phyloP scores from a whole-genome alignment of 208 protist species.

The Acanthamoeba divionensis region DNA sequence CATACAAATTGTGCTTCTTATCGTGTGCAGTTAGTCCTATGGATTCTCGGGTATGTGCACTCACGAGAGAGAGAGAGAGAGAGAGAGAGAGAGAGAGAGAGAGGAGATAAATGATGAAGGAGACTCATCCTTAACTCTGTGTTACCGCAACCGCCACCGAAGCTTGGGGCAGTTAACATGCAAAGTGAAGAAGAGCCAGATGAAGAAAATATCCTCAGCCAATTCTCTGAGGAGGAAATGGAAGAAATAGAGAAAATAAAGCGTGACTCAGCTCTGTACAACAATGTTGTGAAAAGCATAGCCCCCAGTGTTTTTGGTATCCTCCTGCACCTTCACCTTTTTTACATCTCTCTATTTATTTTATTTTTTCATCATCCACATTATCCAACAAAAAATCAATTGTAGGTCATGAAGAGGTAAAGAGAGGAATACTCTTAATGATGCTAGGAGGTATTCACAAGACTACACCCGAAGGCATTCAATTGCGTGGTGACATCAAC shows the following conservation, averaged over 20 bases:
- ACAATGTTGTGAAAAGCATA: constrained; percentile 88
- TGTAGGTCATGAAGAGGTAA: constrained; percentile 95
- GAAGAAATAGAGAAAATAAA: constrained; percentile 85
- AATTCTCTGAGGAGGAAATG: constrained; percentile 49
- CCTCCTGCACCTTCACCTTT: not conserved
- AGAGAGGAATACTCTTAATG: constrained; percentile 97
- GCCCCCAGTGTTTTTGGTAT: constrained; percentile 62
- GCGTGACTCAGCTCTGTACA: constrained; percentile 82
- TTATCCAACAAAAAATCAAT: not conserved
- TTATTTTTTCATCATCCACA: not conserved
- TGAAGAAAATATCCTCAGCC: not conserved
- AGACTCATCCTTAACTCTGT: not conserved
- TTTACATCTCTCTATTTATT: not conserved
- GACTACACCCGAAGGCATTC: constrained; percentile 91
- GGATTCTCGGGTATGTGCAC: constrained; percentile 7
- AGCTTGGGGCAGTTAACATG: not conserved
- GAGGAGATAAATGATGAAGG: not conserved
- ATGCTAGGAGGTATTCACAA: constrained; percentile 98
- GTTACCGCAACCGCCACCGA: not conserved
- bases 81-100: no score
- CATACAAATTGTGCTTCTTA: constrained; percentile 96
- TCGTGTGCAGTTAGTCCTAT: constrained; percentile 85
- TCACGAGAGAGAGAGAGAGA: no score
- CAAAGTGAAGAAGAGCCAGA: not conserved
- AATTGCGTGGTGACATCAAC: constrained; percentile 98